Conservation (phyloP, 495 filamentous ascomycete species). For the Talaromyces liani region DNA sequence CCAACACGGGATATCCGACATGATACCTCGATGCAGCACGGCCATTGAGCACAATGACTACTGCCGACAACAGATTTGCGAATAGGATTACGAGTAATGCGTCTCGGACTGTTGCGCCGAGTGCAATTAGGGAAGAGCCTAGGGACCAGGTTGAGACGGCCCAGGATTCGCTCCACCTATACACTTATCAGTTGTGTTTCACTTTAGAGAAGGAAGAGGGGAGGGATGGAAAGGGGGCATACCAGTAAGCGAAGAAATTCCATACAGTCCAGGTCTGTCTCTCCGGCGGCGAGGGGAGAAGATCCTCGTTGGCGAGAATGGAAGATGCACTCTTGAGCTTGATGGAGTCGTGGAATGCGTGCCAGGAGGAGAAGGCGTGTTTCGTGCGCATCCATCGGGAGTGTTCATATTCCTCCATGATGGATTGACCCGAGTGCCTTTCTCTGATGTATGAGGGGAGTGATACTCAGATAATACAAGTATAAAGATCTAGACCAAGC, state of each 20-base stretch:
- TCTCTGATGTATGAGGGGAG: background rate
- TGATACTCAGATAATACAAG: background rate
- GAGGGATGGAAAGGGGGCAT: background rate
- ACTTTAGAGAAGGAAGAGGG: background rate
- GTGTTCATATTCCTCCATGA: background rate
- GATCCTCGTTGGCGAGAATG: constrained; percentile 6
- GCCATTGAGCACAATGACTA: constrained; percentile 14
- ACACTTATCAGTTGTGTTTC: background rate
- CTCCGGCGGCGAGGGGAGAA: constrained; percentile 1
- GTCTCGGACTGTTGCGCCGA: constrained; percentile 2
- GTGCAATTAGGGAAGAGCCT: background rate
- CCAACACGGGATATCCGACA: constrained; percentile 49
- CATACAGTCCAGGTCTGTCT: constrained; percentile 7
- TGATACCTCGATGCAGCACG: constrained; percentile 15
- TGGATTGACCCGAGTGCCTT: background rate
- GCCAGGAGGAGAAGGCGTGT: constrained; percentile 1
- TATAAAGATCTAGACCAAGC: background rate
- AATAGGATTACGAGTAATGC: constrained; percentile 3
- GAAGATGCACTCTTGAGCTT: background rate
- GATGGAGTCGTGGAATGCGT: background rate
- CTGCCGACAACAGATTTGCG: constrained; percentile 14
- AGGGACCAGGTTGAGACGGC: constrained; percentile 7
- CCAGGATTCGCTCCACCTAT: constrained; percentile 8
- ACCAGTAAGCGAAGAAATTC: constrained; percentile 9
- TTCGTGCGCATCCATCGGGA: constrained; percentile 1